Base-by-base conservation (phyloP, 768 basidiomycete genomes). In the Pisolithus sp. region DNA sequence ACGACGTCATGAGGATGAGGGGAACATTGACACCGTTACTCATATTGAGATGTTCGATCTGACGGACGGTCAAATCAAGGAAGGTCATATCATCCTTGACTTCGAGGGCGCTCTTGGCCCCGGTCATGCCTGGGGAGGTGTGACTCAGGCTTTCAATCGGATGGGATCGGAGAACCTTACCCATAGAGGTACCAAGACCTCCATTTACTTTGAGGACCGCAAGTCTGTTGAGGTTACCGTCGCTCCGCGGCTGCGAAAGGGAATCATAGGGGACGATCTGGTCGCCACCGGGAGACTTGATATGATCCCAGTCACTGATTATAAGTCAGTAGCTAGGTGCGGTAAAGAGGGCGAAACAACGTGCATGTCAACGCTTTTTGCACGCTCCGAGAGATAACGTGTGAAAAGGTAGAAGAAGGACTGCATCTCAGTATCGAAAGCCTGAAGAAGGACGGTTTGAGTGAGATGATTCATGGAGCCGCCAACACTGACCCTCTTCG, bases 351-450 rank as follows among this genome's bases (percentile, higher is more conserved):
- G 57, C 57, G 54, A 47, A 24, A 46, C n/a, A 17, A 71, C 82
- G 57, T 56, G 91, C 90, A 91, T 73, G 65, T 80, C 79, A 57
- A 86, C 76, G 53, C 73, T 79, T 65, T 80, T 76, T 40, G 83
- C 81, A 55, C 80, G 80, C 63, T 89, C 85, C 18, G 77, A 72
- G 53, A 85, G 76, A 72, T 89, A 93, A 51, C 89, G 83, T 64
- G 81, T 86, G 71, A 89, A 89, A 51, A 94, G 79, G 59, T 80
- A 74, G 72, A 89, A 86, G 75, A 92, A 93, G 45, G 82, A 78
- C 60, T 85, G 79, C 89, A 93, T 90, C 73, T 93, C 88, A 24
- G 77, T 76, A 53, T 86, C 80, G 66, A 92, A 90, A 7, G 77
- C 76, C 84, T 86, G 66, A 21, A 41, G 51, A 40, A 42, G n/a